These are phyloP conservation scores for Leishmania turanica DNA, from an alignment of 208 protist genomes.

Conservation along the genomic window DNA sequence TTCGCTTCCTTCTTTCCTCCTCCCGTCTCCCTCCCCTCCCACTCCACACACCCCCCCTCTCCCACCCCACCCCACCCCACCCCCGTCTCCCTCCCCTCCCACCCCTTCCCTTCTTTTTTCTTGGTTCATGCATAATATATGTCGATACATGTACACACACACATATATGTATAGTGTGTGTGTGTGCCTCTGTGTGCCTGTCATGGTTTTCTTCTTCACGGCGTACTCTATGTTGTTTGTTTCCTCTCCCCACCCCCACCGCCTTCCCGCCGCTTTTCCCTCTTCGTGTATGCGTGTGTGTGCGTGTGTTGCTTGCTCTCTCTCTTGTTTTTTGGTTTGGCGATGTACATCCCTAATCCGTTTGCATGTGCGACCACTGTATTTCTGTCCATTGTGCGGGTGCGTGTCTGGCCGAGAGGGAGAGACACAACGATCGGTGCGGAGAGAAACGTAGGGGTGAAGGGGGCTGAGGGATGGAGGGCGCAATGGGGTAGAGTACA, in stretches of 20 bases:
- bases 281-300: too few species aligned
- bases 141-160: not conserved
- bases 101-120: constrained; percentile 5
- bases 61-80: too few species aligned
- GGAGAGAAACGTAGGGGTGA: not conserved
- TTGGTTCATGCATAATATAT: not conserved
- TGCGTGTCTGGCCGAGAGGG: not conserved
- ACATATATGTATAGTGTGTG: too few species aligned
- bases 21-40: too few species aligned
- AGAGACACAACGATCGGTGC: not conserved
- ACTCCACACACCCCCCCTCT: too few species aligned
- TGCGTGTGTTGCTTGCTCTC: too few species aligned
- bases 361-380: not conserved
- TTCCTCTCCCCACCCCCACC: not conserved
- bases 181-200: not conserved
- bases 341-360: too few species aligned
- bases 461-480: not conserved
- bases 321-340: too few species aligned
- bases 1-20: too few species aligned
- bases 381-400: not conserved
- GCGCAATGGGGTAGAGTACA: not conserved
- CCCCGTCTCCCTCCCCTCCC: too few species aligned
- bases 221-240: not conserved
- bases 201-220: not conserved
- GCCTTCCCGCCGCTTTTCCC: not conserved